Evolutionary conservation across 768 basidiomycete species (phyloP).

Genomic region (Dacryopinax spathularia): DNA sequence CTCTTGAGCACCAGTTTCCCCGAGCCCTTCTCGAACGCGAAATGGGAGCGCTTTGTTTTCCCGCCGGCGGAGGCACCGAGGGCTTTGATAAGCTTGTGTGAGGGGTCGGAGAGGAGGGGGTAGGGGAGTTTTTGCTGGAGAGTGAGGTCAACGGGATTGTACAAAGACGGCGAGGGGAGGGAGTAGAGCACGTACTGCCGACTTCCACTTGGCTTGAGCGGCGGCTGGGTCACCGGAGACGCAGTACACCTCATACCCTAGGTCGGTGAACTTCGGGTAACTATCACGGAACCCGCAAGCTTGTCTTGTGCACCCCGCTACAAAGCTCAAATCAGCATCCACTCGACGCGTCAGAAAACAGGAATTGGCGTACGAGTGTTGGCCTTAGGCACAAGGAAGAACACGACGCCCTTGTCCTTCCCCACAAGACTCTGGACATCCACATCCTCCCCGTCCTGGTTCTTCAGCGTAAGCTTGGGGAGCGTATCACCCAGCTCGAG

Average conservation of each 20-base stretch:
- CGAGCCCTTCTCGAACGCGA: conserved; percentile 73
- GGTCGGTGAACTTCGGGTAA: conserved; percentile 56
- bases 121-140: conserved; percentile 73
- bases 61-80: conserved; percentile 62
- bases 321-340: neutral
- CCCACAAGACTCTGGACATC: conserved; percentile 45
- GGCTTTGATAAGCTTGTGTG: conserved; percentile 59
- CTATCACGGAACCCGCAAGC: conserved; percentile 84
- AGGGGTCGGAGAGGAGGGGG: conserved; percentile 77
- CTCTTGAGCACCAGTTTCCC: conserved; percentile 77
- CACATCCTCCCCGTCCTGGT: conserved; percentile 71
- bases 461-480: conserved; percentile 62
- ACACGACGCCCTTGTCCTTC: conserved; percentile 56
- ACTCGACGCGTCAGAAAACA: neutral
- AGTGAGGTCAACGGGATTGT: neutral
- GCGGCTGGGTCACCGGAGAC: conserved; percentile 62
- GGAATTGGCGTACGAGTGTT: conserved; percentile 51
- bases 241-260: conserved; percentile 66
- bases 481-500: conserved; percentile 64
- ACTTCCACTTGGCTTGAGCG: conserved; percentile 73
- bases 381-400: conserved; percentile 75
- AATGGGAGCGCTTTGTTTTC: conserved; percentile 82
- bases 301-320: conserved; percentile 83
- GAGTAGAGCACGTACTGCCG: conserved; percentile 41
- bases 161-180: neutral